Conservation (phyloP, 768 basidiomycete species). For the Trichaptum fuscoviolaceum region DNA sequence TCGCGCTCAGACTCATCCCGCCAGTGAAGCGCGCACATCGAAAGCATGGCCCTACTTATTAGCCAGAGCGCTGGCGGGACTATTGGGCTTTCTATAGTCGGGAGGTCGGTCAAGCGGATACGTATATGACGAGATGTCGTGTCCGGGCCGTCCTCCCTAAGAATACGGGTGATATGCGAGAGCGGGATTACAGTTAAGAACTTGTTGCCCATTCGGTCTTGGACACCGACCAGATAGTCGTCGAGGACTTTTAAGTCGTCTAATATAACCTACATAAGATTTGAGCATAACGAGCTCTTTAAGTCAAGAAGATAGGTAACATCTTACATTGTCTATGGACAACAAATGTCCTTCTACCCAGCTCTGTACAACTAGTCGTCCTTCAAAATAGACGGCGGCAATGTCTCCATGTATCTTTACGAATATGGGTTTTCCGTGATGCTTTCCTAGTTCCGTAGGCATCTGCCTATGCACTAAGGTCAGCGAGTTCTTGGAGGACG, state of each 20-base stretch:
- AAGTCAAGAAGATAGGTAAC: neutral
- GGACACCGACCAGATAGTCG: neutral
- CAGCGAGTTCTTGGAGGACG: neutral
- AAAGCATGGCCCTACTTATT: neutral
- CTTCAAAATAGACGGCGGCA: neutral
- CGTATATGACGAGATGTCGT: neutral
- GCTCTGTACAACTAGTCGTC: neutral
- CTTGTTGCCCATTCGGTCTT: neutral
- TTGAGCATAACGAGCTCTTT: neutral
- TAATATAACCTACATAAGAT: neutral
- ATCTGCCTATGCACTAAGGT: neutral
- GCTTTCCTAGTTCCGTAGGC: neutral
- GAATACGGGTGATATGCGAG: neutral
- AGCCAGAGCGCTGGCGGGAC: neutral
- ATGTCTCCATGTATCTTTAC: neutral
- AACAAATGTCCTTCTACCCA: neutral
- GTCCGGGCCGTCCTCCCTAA: neutral
- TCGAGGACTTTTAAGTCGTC: neutral
- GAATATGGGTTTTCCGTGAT: neutral
- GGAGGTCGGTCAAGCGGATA: neutral
- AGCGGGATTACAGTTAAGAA: neutral
- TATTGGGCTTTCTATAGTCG: neutral
- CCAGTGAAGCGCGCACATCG: neutral
- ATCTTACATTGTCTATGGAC: neutral
- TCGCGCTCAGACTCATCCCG: neutral